phyloP scores from a whole-genome alignment of 306 rosid genomes.

The Pterocarpus santalinus region DNA sequence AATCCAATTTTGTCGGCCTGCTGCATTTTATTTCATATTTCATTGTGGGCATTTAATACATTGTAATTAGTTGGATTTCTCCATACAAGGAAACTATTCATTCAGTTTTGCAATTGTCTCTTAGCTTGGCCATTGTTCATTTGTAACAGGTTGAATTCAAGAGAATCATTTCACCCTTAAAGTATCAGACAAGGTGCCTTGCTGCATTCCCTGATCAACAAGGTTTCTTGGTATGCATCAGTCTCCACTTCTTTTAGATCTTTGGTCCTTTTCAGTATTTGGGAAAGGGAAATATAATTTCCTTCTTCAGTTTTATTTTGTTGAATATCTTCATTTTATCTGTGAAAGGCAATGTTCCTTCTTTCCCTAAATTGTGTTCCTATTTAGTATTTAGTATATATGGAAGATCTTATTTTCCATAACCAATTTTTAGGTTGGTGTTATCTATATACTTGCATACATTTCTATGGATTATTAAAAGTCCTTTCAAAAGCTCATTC shows the following conservation, averaged over 20 bases:
- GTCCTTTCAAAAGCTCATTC: background rate
- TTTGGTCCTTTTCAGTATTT: slow-evolving; percentile 38
- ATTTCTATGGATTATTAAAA: slow-evolving; percentile 9
- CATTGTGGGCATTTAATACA: slow-evolving; percentile 14
- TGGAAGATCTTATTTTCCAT: background rate
- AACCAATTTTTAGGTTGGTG: background rate
- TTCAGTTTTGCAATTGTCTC: slow-evolving; percentile 32
- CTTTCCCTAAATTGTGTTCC: background rate
- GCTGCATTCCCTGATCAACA: slow-evolving; percentile 97
- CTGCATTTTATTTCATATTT: slow-evolving; percentile 7
- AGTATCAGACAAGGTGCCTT: slow-evolving; percentile 93
- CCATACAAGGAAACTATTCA: background rate
- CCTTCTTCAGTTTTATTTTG: background rate
- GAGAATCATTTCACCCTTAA: slow-evolving; percentile 83
- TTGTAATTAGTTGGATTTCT: background rate
- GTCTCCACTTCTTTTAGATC: slow-evolving; percentile 32
- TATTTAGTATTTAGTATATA: slow-evolving; percentile 1
- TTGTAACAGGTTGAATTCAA: slow-evolving; percentile 74
- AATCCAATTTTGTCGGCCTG: slow-evolving; percentile 10
- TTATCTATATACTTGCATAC: background rate
- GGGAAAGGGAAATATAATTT: slow-evolving; percentile 11
- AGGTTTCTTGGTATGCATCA: slow-evolving; percentile 81
- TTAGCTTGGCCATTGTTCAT: slow-evolving; percentile 21
- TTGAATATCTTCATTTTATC: slow-evolving; percentile 9
- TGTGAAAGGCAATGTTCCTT: slow-evolving; percentile 3